Base-by-base conservation (phyloP, 768 basidiomycete genomes). In the Leccinum pellstonianum region DNA sequence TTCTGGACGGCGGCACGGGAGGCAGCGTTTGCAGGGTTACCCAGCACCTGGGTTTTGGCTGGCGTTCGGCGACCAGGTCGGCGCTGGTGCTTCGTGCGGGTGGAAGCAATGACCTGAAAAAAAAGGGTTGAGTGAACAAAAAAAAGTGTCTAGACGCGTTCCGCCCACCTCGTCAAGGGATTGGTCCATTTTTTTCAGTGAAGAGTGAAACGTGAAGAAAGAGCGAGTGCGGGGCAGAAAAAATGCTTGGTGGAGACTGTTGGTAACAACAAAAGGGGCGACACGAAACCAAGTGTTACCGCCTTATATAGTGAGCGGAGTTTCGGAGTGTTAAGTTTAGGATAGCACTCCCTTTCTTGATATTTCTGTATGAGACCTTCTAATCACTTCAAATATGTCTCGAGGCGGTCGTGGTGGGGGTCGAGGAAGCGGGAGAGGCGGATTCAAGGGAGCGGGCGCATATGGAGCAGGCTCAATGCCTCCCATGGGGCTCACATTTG, bases 401-500 rank as follows among this genome's bases (percentile, higher is more conserved):
- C 73, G 82, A 74, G 79, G 78, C 12, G 77, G 80, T n/a, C 77
- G 80, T 56, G 77, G 79, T 37, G 76, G 78, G 8, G 77, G 79
- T 7, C 75, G 83, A 59, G 78, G 78, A 29, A 83, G 86, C 17
- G 84, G 88, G 4, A 73, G 89, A 60, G 86, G 88, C 8, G 83
- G 84, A 5, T 81, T 83, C 66, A 83, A 83, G 19, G 83, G 85
- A 27, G 77, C 72, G 14, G 68, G 74, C 27, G 62, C 69, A 68
- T 61, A 73, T 60, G 72, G 79, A 33, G 74, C 77, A 48, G 63
- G 73, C 29, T 65, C 65, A 19, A 72, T 81, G 38, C 86, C 85
- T 3, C 89, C 90, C 0, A 90, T 91, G 86, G 91, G 92, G 19
- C 81, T 93, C 31, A 86, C 87, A 6, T 90, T 89, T 69, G 83